Conservation (phyloP, 352 stramenopile species). For the Globisporangium uncinulatum region DNA sequence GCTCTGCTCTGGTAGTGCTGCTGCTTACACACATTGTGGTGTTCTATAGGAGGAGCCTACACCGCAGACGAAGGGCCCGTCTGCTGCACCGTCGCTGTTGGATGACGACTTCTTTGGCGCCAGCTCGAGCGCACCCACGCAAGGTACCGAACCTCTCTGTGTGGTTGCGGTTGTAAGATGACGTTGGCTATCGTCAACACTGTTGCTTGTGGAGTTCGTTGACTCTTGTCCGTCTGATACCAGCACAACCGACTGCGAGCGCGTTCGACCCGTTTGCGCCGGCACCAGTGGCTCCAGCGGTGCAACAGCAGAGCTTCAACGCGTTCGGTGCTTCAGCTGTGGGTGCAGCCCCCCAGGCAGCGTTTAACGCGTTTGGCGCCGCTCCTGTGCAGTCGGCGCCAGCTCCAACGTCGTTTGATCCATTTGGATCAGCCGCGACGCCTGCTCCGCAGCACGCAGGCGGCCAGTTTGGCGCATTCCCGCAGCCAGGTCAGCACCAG, state of each 20-base stretch:
- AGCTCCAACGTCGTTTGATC: conserved; percentile 42
- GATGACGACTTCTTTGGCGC: conserved; percentile 74
- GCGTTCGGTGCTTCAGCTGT: conserved; percentile 31
- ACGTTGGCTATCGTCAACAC: neutral
- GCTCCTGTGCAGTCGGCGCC: conserved; percentile 35
- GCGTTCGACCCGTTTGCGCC: conserved; percentile 71
- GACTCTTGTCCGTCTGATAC: neutral
- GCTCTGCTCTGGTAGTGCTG: neutral
- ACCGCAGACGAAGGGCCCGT: conserved; percentile 43
- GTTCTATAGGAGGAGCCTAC: conserved; percentile 26
- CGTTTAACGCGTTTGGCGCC: conserved; percentile 52
- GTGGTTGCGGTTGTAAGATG: too few relatives aligned
- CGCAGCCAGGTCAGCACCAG: conserved; percentile 26
- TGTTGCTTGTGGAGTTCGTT: neutral
- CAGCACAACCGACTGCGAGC: conserved; percentile 22
- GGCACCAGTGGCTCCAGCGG: conserved; percentile 18
- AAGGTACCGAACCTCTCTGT: conserved; percentile 14
- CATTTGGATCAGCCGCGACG: conserved; percentile 37
- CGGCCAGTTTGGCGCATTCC: conserved; percentile 41
- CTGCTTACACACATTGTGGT: conserved; percentile 1
- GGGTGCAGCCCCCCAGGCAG: conserved; percentile 24
- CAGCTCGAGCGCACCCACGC: conserved; percentile 23
- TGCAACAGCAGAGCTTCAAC: conserved; percentile 27
- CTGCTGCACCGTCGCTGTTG: conserved; percentile 58
- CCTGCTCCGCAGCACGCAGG: conserved; percentile 17